Percentiles rank a stretch among this genome's conserved stretches.
Evolutionary conservation across 441 rosid genomes (phyloP).

Genomic region (Gossypium schwendimanii): DNA sequence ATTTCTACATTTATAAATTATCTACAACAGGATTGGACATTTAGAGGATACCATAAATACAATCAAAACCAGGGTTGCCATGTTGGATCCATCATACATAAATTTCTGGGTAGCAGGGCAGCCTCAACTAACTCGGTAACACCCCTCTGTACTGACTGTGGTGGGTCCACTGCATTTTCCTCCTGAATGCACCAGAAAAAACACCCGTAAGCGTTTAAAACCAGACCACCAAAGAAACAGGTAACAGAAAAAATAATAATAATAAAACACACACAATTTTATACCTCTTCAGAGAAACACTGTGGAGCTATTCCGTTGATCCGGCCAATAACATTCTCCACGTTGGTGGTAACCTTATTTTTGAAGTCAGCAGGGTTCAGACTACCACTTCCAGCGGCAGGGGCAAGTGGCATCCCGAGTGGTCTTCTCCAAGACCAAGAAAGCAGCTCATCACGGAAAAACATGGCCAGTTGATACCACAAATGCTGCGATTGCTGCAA

Average conservation of each 20-base stretch:
- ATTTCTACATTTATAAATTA: not conserved
- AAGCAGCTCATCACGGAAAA: slow-evolving; percentile 88
- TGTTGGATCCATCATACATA: slow-evolving; percentile 99
- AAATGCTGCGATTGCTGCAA: slow-evolving; percentile 83
- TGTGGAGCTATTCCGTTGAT: slow-evolving; percentile 78
- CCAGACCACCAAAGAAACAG: not conserved
- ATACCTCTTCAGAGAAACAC: slow-evolving; percentile 79
- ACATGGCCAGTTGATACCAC: slow-evolving; percentile 95
- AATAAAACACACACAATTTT: not conserved
- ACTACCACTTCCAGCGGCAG: slow-evolving; percentile 49
- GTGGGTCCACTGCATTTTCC: slow-evolving; percentile 71
- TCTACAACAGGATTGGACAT: not conserved
- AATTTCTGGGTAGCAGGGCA: slow-evolving; percentile 74
- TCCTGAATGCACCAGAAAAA: slow-evolving; percentile 42
- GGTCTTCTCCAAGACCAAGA: slow-evolving; percentile 98
- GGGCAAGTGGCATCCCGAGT: slow-evolving; percentile 50
- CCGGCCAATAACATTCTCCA: slow-evolving; percentile 66
- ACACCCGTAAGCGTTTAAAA: not conserved
- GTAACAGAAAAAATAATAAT: not conserved
- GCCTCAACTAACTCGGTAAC: slow-evolving; percentile 81
- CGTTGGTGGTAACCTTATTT: slow-evolving; percentile 69
- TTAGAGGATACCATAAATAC: not conserved
- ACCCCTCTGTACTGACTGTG: slow-evolving; percentile 87
- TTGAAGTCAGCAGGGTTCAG: slow-evolving; percentile 70
- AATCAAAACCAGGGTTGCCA: slow-evolving; percentile 99